phyloP scores from a whole-genome alignment of 148 eudicot species.

The Silene uniflora region DNA sequence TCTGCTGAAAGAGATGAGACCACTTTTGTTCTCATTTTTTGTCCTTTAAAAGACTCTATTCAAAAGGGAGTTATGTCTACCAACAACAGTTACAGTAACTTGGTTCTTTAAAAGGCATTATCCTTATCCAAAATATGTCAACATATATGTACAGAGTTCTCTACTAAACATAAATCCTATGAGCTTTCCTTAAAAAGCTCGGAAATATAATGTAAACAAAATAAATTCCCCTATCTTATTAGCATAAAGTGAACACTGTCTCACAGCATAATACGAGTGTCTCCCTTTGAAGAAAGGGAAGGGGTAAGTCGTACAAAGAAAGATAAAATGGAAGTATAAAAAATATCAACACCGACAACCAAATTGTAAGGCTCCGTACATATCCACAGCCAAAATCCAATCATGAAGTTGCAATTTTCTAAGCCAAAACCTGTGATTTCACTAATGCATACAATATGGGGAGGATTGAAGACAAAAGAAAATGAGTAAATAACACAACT shows the following conservation, averaged over 20 bases:
- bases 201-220: neutral
- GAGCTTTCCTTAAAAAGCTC: neutral
- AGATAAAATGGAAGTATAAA: neutral
- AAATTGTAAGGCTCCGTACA: neutral
- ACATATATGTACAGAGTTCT: neutral
- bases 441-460: neutral
- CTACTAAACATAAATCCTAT: neutral
- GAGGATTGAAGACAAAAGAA: conserved; percentile 12
- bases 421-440: neutral
- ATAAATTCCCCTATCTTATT: too few species aligned
- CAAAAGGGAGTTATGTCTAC: neutral
- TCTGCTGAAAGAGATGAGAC: neutral
- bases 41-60: neutral
- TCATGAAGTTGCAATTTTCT: neutral
- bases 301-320: neutral
- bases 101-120: neutral
- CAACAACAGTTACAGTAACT: neutral
- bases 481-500: conserved; percentile 5
- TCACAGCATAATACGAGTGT: too few species aligned
- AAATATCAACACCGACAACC: neutral
- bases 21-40: neutral
- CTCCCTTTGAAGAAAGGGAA: neutral
- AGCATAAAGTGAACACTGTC: too few species aligned
- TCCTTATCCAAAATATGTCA: neutral
- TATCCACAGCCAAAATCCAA: neutral